Evolutionary conservation across 1,139 yeast species (phyloP), one percentile per base, ranked within the genome.

Genomic region (Nakaseomyces uthaithaninus): DNA sequence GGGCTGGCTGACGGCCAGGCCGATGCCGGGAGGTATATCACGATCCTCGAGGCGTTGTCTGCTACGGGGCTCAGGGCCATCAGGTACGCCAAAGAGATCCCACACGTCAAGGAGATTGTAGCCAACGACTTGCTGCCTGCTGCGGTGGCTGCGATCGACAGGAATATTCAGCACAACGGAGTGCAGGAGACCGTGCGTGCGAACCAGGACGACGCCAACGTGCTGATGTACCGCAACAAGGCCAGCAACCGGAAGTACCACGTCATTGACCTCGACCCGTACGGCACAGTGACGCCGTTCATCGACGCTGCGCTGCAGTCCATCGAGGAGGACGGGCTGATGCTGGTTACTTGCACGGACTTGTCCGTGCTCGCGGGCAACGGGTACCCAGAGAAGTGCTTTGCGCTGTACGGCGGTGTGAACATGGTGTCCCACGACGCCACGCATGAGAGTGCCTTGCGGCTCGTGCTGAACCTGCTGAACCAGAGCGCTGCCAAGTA

Each of bases 31-130:
- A 75, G 75, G 12, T 74, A 68, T 46, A 74, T 85, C 41, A 74
- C 75, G 34, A 77, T 91, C 15, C 65, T 89, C 35, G 99, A 91
- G 56, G 97, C 96, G 0, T 68, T 91, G 12, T 81, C 94, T 40
- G 99, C 99, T 0, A 82, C 97, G 0, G 99, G 99, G 0, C 69
- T 91, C 37, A 72, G 99, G 42, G 95, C 97, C 2, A 80, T 93
- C 42, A 70, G 99, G 44, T 91, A 91, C 55, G 95, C 89, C 10
- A 81, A 82, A 49, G 99, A 91, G 59, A 76, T 91, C 36, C 94
- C 94, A 2, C 64, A 74, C 22, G 81, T 82, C 1, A 70, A 75
- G 43, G 68, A 69, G 19, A 76, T 91, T 19, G 71, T 87, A 3
- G 99, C 99, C 27, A 91, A 91, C 60, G 99, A 91, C 62, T 68